Base-by-base conservation (phyloP, 805 yeast species). In the Teunomyces panamensis region DNA sequence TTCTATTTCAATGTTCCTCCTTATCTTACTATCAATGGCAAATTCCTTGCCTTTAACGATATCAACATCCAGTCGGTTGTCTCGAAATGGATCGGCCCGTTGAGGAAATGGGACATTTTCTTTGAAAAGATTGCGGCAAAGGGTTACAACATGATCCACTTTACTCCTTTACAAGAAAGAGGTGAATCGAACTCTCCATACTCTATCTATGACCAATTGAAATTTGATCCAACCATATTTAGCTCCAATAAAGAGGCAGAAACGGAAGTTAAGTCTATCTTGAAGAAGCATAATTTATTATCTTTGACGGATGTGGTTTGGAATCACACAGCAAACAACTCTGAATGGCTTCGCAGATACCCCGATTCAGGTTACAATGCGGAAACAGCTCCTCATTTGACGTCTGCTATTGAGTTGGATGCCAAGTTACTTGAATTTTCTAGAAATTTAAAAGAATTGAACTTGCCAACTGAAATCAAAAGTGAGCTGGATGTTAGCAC, bases 81-180 rank as follows among this genome's bases (percentile, higher is more conserved):
- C 3, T 88, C 97, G 34, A 92, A 92, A 69, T 89, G 97, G 92
- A 80, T 91, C 69, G 97, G 97, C 1, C 77, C 80, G 1, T 62
- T 75, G 30, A 62, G 64, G 1, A 65, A 79, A 10, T 92, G 98
- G 98, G 80, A 80, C 48, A 62, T 67, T 1, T 70, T 87, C 48
- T 87, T 92, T 49, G 62, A 64, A 1, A 78, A 78, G 41, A 78
- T 92, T 39, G 68, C 84, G 11, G 62, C 68, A 7, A 94, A 94
- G 65, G 91, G 94, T 16, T 92, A 92, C 71, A 94, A 94, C 65
- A 89, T 92, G 97, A 74, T 94, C 39, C 99, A 92, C 71, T 92
- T 92, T 64, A 91, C 97, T 5, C 99, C 99, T 0, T 73, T 92
- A 56, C 97, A 92, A 67, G 70, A 83, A 53, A 77, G 98, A 47